Evolutionary conservation across 2,329 filamentous ascomycete species (phyloP).

Genomic region (Zymoseptoria brevis): DNA sequence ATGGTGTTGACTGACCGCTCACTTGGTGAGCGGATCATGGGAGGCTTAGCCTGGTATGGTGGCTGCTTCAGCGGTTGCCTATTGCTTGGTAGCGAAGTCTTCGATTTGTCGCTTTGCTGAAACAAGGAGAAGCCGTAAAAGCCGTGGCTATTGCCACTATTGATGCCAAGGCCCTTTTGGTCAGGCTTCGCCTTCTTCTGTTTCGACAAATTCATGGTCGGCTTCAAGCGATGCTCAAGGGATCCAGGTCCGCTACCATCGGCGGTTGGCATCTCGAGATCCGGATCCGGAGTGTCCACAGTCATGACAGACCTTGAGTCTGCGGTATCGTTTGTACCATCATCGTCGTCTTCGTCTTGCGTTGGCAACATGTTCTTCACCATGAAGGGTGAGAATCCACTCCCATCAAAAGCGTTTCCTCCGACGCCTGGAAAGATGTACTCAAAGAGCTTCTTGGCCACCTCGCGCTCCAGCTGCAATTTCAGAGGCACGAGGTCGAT

Average conservation of each 20-base stretch:
- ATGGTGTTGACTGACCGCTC: constrained; percentile 25
- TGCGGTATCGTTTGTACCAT: constrained; percentile 33
- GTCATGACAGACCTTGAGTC: constrained; percentile 34
- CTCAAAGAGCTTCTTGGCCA: constrained; percentile 88
- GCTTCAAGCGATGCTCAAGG: constrained; percentile 72
- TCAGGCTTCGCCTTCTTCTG: constrained; percentile 23
- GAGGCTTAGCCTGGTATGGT: constrained; percentile 18
- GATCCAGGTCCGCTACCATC: constrained; percentile 60
- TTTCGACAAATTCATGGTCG: constrained; percentile 58
- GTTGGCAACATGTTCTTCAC: constrained; percentile 45
- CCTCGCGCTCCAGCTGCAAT: constrained; percentile 85
- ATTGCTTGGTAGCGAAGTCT: constrained; percentile 10
- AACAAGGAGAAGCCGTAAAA: constrained; percentile 38
- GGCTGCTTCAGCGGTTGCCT: constrained; percentile 19
- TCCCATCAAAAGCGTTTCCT: constrained; percentile 39
- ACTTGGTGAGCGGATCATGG: constrained; percentile 26
- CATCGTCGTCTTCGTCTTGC: constrained; percentile 42
- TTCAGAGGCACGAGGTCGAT: constrained; percentile 88
- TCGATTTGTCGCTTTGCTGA: constrained; percentile 32
- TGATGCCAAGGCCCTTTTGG: constrained; percentile 27
- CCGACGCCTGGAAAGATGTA: constrained; percentile 91
- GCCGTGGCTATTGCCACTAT: constrained; percentile 15
- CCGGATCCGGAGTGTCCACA: constrained; percentile 6
- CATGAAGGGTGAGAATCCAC: constrained; percentile 56
- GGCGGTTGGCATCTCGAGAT: background rate